Percentiles rank a stretch among this genome's conserved stretches.
Conservation (phyloP, 164 flowering plant species). For the Protea cynaroides region DNA sequence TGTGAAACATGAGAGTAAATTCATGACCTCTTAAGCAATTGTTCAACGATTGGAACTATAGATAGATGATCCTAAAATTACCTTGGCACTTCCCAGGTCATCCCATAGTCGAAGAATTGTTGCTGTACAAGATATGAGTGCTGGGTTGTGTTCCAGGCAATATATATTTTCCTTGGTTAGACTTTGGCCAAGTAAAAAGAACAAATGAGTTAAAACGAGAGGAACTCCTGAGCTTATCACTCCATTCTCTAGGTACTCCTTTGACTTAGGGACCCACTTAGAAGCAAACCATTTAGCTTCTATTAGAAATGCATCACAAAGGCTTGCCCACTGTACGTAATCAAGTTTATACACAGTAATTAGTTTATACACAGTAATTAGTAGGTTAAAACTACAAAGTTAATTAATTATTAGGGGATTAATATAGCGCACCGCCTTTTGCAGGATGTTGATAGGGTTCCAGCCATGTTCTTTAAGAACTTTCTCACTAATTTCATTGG, state of each 20-base stretch:
- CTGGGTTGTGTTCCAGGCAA: conserved; percentile 16
- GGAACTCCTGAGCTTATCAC: conserved; percentile 42
- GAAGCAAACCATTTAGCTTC: conserved; percentile 54
- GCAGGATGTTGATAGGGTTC: too few species aligned
- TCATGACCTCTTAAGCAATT: too few species aligned
- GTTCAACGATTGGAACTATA: too few species aligned
- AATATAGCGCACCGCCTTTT: too few species aligned
- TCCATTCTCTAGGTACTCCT: conserved; percentile 32
- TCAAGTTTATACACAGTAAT: neutral
- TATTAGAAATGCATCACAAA: conserved; percentile 45
- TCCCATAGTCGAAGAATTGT: conserved; percentile 57
- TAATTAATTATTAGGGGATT: too few species aligned
- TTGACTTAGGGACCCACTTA: conserved; percentile 24
- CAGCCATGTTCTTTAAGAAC: too few species aligned
- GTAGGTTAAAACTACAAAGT: too few species aligned
- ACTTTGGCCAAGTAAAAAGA: conserved; percentile 42
- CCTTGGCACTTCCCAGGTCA: conserved; percentile 59
- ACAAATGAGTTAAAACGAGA: conserved; percentile 32
- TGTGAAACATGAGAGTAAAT: too few species aligned
- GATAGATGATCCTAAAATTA: too few species aligned
- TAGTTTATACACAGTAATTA: neutral
- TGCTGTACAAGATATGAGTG: conserved; percentile 26
- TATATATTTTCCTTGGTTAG: conserved; percentile 15
- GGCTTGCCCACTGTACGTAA: conserved; percentile 37
- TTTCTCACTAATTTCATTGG: too few species aligned